Evolutionary conservation across 164 flowering plant genomes (phyloP), one percentile per base, ranked within the genome.

Genomic region (Houttuynia cordata): DNA sequence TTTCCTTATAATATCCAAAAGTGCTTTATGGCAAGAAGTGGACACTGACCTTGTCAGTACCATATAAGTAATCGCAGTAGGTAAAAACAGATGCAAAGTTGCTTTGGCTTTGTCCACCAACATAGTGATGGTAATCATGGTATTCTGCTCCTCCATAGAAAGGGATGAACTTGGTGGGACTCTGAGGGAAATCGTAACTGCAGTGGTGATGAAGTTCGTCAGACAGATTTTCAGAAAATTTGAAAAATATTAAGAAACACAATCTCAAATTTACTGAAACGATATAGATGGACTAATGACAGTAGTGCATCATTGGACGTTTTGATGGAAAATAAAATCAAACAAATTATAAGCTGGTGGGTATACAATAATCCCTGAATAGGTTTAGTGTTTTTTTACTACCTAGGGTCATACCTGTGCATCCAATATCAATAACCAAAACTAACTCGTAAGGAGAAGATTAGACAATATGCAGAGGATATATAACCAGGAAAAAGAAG

Each of bases 81-180:
- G 98, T 92, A 76, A 92, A 88, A 19, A 86, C 88, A 14, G 96
- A 88, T 61, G 92, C 90, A 60, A 88, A 88, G 72, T 88, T 88
- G 78, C 96, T 92, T 52, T 89, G 96, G 79, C 96, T 92, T 70
- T 74, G 87, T 52, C 94, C 96, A 42, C 98, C 98, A 67, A 92
- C 97, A 70, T 81, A 92, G 67, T 92, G 98, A 70, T 92, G 97
- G 77, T 89, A 92, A 64, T 92, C 97, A 81, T 92, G 97, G 76
- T 92, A 74, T 61, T 89, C 97, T 22, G 98, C 82, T 49, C 98
- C 98, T 51, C 98, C 97, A 70, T 92, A 92, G 72, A 92, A 89
- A 41, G 98, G 98, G 50, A 92, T 87, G 57, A 69, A 87, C 68
- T 87, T 87, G 59, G 94, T 81, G 34, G 76, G 85, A 66, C 65